phyloP scores from a whole-genome alignment of 495 filamentous ascomycete genomes.

The Chaetomium tenue region DNA sequence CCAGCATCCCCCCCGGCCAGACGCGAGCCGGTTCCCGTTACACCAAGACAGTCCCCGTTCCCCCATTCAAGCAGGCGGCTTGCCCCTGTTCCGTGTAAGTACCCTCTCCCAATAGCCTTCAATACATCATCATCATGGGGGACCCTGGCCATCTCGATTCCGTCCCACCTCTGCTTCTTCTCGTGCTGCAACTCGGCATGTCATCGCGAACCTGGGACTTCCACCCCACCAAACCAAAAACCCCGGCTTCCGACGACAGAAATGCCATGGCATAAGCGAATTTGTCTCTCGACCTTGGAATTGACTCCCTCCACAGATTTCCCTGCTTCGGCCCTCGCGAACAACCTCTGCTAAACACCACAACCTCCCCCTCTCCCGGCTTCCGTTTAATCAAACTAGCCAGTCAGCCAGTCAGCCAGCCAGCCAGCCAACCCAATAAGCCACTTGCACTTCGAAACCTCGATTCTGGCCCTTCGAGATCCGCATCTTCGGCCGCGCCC shows the following conservation, averaged over 20 bases:
- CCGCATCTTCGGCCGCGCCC: background rate
- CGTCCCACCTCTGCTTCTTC: conserved; percentile 32
- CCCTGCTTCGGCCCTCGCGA: background rate
- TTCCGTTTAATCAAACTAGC: background rate
- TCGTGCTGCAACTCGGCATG: conserved; percentile 31
- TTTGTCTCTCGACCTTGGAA: conserved; percentile 30
- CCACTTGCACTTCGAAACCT: background rate
- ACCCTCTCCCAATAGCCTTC: conserved; percentile 12
- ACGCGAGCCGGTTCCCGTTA: conserved; percentile 12
- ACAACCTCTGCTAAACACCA: too few relatives aligned
- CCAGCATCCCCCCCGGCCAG: conserved; percentile 14
- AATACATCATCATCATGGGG: conserved; percentile 8
- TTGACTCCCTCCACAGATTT: conserved; percentile 28
- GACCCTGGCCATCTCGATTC: conserved; percentile 28
- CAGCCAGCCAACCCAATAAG: background rate
- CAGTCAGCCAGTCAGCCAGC: too few relatives aligned
- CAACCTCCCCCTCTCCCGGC: background rate
- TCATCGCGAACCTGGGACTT: conserved; percentile 37
- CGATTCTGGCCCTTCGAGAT: background rate
- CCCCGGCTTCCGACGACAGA: conserved; percentile 24
- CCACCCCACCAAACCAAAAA: conserved; percentile 32
- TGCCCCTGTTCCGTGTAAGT: conserved; percentile 14
- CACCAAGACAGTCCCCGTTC: background rate
- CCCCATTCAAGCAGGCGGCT: background rate
- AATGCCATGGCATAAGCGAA: conserved; percentile 35